Evolutionary conservation across 1,284 basidiomycete genomes (phyloP).

Genomic region (Papiliotrema fonsecae): DNA sequence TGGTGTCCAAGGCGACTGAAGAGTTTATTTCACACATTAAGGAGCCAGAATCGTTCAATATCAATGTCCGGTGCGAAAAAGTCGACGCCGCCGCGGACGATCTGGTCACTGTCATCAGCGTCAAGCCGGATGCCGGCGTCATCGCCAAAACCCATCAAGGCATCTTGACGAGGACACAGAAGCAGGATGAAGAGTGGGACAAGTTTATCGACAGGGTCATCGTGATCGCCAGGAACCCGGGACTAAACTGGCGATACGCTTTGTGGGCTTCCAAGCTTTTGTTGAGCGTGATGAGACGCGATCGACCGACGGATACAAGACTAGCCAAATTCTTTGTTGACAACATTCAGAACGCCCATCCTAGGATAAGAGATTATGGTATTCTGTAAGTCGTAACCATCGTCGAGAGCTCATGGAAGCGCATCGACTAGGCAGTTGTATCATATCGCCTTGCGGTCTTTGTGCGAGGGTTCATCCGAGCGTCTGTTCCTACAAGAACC

Average conservation of each 20-base stretch:
- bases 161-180: conserved; percentile 27
- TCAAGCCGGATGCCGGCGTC: conserved; percentile 28
- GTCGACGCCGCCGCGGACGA: conserved; percentile 31
- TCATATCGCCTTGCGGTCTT: conserved; percentile 79
- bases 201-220: conserved; percentile 57
- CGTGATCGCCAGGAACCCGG: conserved; percentile 56
- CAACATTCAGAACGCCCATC: conserved; percentile 71
- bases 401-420: conserved; percentile 44
- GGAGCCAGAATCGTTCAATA: conserved; percentile 36
- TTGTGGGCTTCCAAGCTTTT: conserved; percentile 74
- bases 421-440: conserved; percentile 69
- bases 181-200: conserved; percentile 48
- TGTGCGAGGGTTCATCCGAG: conserved; percentile 60
- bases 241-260: conserved; percentile 79
- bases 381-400: conserved; percentile 57
- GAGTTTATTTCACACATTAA: conserved; percentile 51
- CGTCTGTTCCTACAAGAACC: conserved; percentile 72
- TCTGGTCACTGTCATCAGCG: conserved; percentile 17
- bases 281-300: conserved; percentile 67
- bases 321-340: conserved; percentile 66
- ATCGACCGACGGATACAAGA: conserved; percentile 61
- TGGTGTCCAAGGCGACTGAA: conserved; percentile 67
- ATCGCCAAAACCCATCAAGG: conserved; percentile 28
- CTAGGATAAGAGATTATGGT: conserved; percentile 67
- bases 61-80: conserved; percentile 20